phyloP scores from a whole-genome alignment of 768 basidiomycete genomes.

The Auricularia cornea region DNA sequence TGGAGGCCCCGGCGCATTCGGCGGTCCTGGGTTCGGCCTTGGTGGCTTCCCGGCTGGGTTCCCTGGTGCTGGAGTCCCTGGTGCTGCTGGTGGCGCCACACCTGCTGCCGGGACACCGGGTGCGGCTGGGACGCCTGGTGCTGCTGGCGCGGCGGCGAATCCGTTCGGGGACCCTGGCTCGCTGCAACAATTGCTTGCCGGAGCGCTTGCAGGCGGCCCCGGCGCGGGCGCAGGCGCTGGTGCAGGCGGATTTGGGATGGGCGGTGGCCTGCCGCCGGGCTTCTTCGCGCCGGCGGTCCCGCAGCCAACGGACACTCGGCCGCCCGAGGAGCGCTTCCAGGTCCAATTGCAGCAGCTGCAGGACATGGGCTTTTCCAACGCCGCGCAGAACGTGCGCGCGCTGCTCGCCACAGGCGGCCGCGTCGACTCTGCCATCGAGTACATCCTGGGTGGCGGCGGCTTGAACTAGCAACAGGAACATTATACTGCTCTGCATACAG shows the following conservation, averaged over 20 bases:
- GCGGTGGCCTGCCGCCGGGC: slow-evolving; percentile 6
- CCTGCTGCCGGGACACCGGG: slow-evolving; percentile 13
- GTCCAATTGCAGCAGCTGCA: slow-evolving; percentile 84
- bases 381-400: slow-evolving; percentile 82
- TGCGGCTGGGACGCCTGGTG: slow-evolving; percentile 18
- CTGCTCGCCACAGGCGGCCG: slow-evolving; percentile 89
- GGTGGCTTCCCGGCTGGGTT: no score
- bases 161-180: slow-evolving; percentile 35
- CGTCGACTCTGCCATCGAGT: slow-evolving; percentile 86
- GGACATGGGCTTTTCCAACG: slow-evolving; percentile 92
- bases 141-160: slow-evolving; percentile 15
- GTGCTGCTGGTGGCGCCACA: slow-evolving; percentile 18
- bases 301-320: slow-evolving; percentile 55
- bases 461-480: no score
- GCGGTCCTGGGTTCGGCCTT: slow-evolving; percentile 9
- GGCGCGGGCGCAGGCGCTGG: slow-evolving; percentile 13
- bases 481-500: background rate
- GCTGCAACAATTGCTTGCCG: slow-evolving; percentile 33
- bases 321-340: slow-evolving; percentile 90
- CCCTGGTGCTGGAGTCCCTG: slow-evolving; percentile 6
- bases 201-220: no score
- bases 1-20: slow-evolving; percentile 7
- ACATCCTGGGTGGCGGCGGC: slow-evolving; percentile 78
- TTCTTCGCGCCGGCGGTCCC: slow-evolving; percentile 27
- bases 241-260: slow-evolving; percentile 16